Evolutionary conservation across 306 rosid species (phyloP), one percentile per base, ranked within the genome.

Genomic region (Glycine soja): DNA sequence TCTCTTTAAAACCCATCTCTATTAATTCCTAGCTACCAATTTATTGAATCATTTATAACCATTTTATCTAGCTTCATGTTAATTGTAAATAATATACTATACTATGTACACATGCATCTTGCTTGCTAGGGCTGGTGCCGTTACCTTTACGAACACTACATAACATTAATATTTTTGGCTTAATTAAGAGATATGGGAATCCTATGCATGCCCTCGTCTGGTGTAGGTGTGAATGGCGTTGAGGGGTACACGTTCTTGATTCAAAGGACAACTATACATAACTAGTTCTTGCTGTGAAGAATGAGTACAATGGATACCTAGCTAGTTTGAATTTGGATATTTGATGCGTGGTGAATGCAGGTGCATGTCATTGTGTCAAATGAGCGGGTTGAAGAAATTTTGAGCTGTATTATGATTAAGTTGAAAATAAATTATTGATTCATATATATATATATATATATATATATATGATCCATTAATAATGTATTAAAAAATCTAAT

Each of bases 61-160:
- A 45, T 14, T 54, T 45, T 9, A 38, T 0, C 45, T 14, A 58
- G n/a, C 40, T 19, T 63, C 52, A 42, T 40, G n/a, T 40, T 67
- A 42, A 67, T 65, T 42, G 16, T 51, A 65, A 38, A 65, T 65
- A 66, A 4, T 4, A 4, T 67, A 42, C 9, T 58, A 40, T 38
- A 38, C 30, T 34, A 8, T 61, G 2, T 30, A 19, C 13, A 78
- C 86, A 81, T 81, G 83, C 83, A 59, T 51, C 57, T 71, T 79
- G 81, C 74, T 73, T 74, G 9, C 45, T 51, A 53, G 77, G 65
- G 75, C 51, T 75, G 85, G 82, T 83, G 90, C 91, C 95, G 93
- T 92, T 85, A 75, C 87, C 95, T 89, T 89, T 68, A 90, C 97
- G 97, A 85, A 86, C 90, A 81, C 92, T 89, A 40, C 82, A 24